These are phyloP conservation scores for Bipolaris gigantea DNA, from an alignment of 2,329 filamentous ascomycete species.

Conservation along the genomic window DNA sequence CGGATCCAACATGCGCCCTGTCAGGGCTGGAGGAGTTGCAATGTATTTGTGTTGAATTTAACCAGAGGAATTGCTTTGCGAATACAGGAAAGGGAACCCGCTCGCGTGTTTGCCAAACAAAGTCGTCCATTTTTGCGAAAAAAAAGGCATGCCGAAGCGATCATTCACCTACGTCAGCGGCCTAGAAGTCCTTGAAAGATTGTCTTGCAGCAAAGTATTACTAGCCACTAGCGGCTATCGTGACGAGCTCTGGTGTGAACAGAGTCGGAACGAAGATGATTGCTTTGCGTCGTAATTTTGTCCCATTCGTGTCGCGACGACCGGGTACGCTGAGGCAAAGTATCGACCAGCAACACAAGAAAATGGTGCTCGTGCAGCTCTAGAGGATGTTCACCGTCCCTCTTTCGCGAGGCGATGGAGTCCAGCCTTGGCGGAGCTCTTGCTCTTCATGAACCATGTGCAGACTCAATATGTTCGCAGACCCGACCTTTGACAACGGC, in stretches of 20 bases:
- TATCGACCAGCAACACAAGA: slow-evolving; percentile 13
- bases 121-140: slow-evolving; percentile 11
- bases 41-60: background rate
- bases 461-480: background rate
- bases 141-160: slow-evolving; percentile 7
- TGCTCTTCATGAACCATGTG: background rate
- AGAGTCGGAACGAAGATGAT: background rate
- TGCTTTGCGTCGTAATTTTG: background rate
- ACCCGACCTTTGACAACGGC: no score
- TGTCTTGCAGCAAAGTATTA: background rate
- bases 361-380: slow-evolving; percentile 9
- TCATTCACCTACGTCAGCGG: slow-evolving; percentile 1
- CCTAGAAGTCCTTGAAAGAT: background rate
- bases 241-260: background rate
- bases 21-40: background rate
- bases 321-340: slow-evolving; percentile 7
- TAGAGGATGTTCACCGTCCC: slow-evolving; percentile 13
- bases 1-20: background rate
- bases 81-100: background rate
- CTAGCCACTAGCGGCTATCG: background rate
- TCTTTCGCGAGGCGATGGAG: background rate
- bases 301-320: background rate
- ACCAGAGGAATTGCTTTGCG: background rate
- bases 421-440: background rate
- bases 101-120: background rate